Evolutionary conservation across 768 basidiomycete species (phyloP).

Genomic region (Lactarius sanguifluus): DNA sequence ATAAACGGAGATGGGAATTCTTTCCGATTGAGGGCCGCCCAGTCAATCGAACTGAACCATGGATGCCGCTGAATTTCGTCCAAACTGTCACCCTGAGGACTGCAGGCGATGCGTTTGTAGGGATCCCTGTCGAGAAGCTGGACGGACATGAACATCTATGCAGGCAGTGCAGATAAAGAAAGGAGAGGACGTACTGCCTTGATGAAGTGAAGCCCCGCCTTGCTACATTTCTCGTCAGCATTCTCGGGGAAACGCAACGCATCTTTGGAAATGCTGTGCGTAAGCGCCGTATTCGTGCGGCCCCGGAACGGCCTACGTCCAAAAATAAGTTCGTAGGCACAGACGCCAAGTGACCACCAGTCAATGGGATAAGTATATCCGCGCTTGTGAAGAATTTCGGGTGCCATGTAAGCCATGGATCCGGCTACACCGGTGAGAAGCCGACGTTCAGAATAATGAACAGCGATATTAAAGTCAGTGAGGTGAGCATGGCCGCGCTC

Average conservation of each 20-base stretch:
- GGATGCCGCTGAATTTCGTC: constrained; percentile 75
- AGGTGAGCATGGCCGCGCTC: constrained; percentile 94
- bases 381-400: constrained; percentile 86
- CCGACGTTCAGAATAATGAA: constrained; percentile 88
- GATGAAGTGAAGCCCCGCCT: constrained; percentile 74
- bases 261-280: constrained; percentile 90
- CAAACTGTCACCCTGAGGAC: constrained; percentile 72
- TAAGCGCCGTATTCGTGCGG: constrained; percentile 88
- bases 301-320: constrained; percentile 92
- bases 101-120: constrained; percentile 77
- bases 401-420: constrained; percentile 99
- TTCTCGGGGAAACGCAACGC: constrained; percentile 88
- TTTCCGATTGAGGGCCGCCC: constrained; percentile 82
- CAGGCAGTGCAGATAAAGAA: neutral
- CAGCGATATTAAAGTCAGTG: constrained; percentile 98
- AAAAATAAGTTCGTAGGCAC: constrained; percentile 89
- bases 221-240: constrained; percentile 74
- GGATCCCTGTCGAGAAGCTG: constrained; percentile 90
- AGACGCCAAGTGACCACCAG: constrained; percentile 97
- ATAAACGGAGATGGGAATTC: constrained; percentile 77
- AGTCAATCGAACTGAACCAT: constrained; percentile 90
- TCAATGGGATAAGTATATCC: constrained; percentile 95
- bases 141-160: constrained; percentile 4
- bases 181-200: constrained; percentile 53
- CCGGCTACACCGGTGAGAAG: constrained; percentile 90